Evolutionary conservation across 2,329 filamentous ascomycete genomes (phyloP).

Genomic region (Aaosphaeria arxii): DNA sequence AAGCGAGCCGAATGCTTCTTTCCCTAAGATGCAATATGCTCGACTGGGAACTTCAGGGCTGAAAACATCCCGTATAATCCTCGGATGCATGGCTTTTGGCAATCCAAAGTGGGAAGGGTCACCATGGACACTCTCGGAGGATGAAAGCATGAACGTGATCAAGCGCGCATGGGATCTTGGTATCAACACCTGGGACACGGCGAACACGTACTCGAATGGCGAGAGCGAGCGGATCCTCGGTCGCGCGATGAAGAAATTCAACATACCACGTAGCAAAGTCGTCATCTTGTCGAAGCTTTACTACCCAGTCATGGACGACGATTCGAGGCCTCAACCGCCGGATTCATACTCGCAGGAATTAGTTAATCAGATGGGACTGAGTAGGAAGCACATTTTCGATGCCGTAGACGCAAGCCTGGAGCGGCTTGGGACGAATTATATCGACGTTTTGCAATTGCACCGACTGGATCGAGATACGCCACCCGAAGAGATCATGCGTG

Average conservation of each 20-base stretch:
- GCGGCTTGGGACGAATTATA: conserved; percentile 15
- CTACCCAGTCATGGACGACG: conserved; percentile 7
- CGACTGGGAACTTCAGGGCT: conserved; percentile 40
- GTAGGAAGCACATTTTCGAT: conserved; percentile 39
- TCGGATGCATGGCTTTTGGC: conserved; percentile 23
- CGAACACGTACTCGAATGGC: conserved; percentile 28
- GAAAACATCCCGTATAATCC: conserved; percentile 35
- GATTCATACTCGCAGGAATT: conserved; percentile 7
- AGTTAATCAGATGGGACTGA: conserved; percentile 37
- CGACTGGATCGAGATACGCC: conserved; percentile 12
- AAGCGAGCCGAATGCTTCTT: too few relatives aligned
- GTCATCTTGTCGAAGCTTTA: conserved; percentile 29
- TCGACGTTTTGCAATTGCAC: conserved; percentile 23
- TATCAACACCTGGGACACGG: conserved; percentile 46
- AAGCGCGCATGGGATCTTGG: conserved; percentile 42
- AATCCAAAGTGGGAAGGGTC: conserved; percentile 13
- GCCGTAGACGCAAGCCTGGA: conserved; percentile 29
- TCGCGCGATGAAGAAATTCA: conserved; percentile 17
- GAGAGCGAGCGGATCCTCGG: conserved; percentile 27
- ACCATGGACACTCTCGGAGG: conserved; percentile 32
- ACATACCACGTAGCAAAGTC: conserved; percentile 26
- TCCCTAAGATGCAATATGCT: conserved; percentile 1
- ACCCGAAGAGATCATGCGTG: conserved; percentile 19
- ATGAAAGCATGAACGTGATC: conserved; percentile 37
- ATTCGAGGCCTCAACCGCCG: conserved; percentile 2